Conservation (phyloP, 805 yeast genomes). For the Kluyveromyces lactis region DNA sequence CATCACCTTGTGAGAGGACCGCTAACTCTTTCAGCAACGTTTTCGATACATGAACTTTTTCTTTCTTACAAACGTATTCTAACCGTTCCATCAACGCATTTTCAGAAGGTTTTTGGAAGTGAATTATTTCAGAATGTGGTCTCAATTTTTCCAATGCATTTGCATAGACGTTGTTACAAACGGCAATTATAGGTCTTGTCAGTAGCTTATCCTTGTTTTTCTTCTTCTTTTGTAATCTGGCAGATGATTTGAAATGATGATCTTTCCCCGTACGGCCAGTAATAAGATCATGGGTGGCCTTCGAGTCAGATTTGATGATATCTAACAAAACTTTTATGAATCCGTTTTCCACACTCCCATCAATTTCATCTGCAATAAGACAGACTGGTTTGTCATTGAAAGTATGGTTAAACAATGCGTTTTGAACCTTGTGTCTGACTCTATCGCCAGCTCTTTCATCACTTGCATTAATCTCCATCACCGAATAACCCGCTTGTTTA, state of each 20-base stretch:
- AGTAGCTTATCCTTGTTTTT: conserved; percentile 38
- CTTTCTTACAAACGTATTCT: conserved; percentile 46
- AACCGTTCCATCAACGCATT: conserved; percentile 39
- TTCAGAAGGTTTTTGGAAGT: conserved; percentile 52
- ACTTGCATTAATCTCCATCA: conserved; percentile 81
- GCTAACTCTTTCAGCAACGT: conserved; percentile 56
- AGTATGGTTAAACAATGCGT: conserved; percentile 57
- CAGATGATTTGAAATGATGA: conserved; percentile 16
- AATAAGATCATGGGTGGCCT: conserved; percentile 35
- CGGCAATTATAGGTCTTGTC: conserved; percentile 79
- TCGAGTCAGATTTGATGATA: conserved; percentile 47
- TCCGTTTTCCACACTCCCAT: conserved; percentile 64
- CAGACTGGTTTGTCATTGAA: conserved; percentile 72
- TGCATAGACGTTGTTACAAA: conserved; percentile 82
- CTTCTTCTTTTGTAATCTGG: conserved; percentile 19
- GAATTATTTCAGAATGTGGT: conserved; percentile 61
- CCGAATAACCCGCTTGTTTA: conserved; percentile 68
- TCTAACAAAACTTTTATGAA: conserved; percentile 53
- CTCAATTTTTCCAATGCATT: conserved; percentile 67
- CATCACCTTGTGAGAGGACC: conserved; percentile 67
- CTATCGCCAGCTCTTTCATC: conserved; percentile 60
- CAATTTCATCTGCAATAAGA: conserved; percentile 82
- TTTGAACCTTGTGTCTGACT: conserved; percentile 46
- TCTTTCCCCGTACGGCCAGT: conserved; percentile 6
- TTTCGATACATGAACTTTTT: conserved; percentile 40